Evolutionary conservation across 1,139 yeast species (phyloP).

Genomic region (Spencermartinsiella ligniputridi): DNA sequence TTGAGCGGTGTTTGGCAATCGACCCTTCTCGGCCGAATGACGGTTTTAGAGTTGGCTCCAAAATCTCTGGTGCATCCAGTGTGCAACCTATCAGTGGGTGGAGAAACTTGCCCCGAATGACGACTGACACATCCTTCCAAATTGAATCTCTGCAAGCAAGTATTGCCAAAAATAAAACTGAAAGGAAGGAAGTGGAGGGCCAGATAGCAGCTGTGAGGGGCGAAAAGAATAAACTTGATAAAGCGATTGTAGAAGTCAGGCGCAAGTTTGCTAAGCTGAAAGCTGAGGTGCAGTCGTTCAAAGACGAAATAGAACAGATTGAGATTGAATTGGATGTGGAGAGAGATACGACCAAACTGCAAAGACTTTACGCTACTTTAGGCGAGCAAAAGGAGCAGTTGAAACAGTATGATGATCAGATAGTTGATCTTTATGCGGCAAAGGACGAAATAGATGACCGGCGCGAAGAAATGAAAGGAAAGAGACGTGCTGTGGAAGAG

Average conservation of each 20-base stretch:
- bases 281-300: conserved; percentile 11
- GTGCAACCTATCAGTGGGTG: conserved; percentile 56
- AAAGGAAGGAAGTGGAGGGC: conserved; percentile 15
- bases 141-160: conserved; percentile 10
- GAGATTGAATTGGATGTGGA: conserved; percentile 1
- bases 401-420: background rate
- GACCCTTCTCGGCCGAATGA: conserved; percentile 5
- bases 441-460: background rate
- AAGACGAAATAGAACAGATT: background rate
- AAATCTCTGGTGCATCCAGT: conserved; percentile 32
- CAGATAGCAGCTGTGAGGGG: conserved; percentile 17
- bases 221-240: background rate
- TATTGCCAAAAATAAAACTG: conserved; percentile 4
- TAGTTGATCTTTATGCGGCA: background rate
- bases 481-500: background rate
- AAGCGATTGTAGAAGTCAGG: conserved; percentile 12
- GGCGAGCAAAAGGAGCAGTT: background rate
- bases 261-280: conserved; percentile 9
- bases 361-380: background rate
- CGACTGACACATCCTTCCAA: conserved; percentile 13
- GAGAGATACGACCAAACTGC: background rate
- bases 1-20: conserved; percentile 41
- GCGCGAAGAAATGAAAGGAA: background rate
- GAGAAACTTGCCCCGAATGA: conserved; percentile 21
- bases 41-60: conserved; percentile 8